Conservation (phyloP, 2,329 filamentous ascomycete species). For the Arthrobotrys entomopaga region DNA sequence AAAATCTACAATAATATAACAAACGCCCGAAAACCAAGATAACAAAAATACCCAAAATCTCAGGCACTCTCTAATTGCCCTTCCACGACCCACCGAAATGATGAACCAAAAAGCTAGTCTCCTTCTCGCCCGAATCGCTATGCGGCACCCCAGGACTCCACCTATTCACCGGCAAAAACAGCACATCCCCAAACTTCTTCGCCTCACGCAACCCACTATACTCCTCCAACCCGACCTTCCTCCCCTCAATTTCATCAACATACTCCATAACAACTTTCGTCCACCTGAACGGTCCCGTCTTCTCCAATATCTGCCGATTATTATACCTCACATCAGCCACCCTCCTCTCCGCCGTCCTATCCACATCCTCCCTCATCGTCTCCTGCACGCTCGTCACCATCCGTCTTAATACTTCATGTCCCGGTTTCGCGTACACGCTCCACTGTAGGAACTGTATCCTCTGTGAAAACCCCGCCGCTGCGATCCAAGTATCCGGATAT, state of each 20-base stretch:
- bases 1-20: no score
- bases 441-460: conserved; percentile 50
- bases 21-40: no score
- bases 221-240: conserved; percentile 13
- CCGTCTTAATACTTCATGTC: conserved; percentile 31
- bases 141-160: conserved; percentile 44
- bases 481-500: conserved; percentile 38
- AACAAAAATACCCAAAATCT: no score
- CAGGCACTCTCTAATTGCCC: background rate
- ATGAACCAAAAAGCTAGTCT: conserved; percentile 24
- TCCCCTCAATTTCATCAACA: conserved; percentile 28
- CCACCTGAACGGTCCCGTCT: conserved; percentile 37
- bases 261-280: conserved; percentile 30
- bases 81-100: conserved; percentile 23
- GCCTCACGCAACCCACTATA: conserved; percentile 26
- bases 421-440: conserved; percentile 34
- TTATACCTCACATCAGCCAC: conserved; percentile 4
- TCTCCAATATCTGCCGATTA: conserved; percentile 16
- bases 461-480: conserved; percentile 8
- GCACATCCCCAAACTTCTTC: conserved; percentile 43
- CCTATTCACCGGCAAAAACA: conserved; percentile 40
- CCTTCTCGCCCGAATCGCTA: conserved; percentile 24
- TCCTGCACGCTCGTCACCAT: conserved; percentile 42
- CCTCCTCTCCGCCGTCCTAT: background rate
- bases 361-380: conserved; percentile 19